Base-by-base conservation (phyloP, 257 asterid species). In the Primulina tabacum region DNA sequence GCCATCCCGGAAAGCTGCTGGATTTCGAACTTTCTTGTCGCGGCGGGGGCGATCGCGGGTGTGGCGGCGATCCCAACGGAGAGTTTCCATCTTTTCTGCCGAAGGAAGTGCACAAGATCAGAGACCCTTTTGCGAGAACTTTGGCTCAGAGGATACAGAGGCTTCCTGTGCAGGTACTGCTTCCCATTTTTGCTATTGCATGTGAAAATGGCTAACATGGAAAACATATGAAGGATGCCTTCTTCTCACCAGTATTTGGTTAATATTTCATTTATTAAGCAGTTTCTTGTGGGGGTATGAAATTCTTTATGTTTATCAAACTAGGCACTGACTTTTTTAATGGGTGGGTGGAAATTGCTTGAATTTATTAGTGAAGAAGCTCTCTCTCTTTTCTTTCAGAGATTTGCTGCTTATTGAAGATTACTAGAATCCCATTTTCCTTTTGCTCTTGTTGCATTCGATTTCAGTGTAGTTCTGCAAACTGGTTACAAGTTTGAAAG, bases 1-100 rank as follows among this genome's bases (percentile, higher is more conserved):
- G 71, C 63, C 30, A 76, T 66, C 47, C 77, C 9, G 62, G 60
- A 33, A 80, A 71, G 35, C 26, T 47, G 33, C 18, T 40, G 69
- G 76, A 30, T 63, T 69, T 69, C n/a, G 62, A 71, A 73, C 11
- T 75, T 72, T 70, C 70, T 2, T 33, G 66, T 12, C 58, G 34
- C 64, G 80, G 73, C 4, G 71, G 75, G 10, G 18, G 64, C 8
- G 56, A 72, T 20, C 71, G 65, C 33, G 74, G 81, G 12, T 80
- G 66, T 7, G 81, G 57, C 18, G 72, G 59, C 0, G 81, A 30
- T 10, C 32, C 38, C 4, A 75, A 40, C 37, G 82, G 78, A 6
- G 85, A 68, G 26, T 89, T 87, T 69, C 92, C 95, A 5, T 77
- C 87, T 60, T 89, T 89, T 82, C 80, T 89, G 26, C 96, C 95